These are phyloP conservation scores for Podosphaera fusca DNA, from an alignment of 2,329 filamentous ascomycete species.

Conservation along the genomic window DNA sequence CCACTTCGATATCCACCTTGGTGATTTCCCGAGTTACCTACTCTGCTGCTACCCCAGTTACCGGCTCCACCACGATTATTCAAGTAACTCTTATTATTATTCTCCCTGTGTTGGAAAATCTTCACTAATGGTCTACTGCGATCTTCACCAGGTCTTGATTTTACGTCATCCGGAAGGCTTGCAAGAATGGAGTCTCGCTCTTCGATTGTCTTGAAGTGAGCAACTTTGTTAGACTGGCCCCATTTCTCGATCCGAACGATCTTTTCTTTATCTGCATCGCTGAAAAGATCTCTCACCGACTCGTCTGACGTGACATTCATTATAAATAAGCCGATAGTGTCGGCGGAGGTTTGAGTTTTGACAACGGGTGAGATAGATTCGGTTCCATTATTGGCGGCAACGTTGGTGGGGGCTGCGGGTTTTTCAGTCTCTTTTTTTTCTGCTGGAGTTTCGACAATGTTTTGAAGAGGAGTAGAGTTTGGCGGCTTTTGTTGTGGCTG, in stretches of 20 bases:
- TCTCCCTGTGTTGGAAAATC: constrained; percentile 59
- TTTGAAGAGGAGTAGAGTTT: constrained; percentile 21
- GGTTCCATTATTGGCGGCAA: constrained; percentile 24
- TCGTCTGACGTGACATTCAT: constrained; percentile 69
- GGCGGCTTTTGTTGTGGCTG: constrained; percentile 21
- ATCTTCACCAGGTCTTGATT: constrained; percentile 45
- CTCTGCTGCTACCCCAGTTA: constrained; percentile 43
- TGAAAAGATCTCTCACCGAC: constrained; percentile 59
- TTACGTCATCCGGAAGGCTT: constrained; percentile 51
- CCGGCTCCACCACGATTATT: constrained; percentile 40
- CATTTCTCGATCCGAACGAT: constrained; percentile 60
- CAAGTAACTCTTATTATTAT: constrained; percentile 28
- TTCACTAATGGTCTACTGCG: constrained; percentile 63
- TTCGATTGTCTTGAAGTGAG: constrained; percentile 57
- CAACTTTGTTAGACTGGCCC: constrained; percentile 60
- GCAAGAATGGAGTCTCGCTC: constrained; percentile 63
- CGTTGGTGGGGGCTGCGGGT: constrained; percentile 23
- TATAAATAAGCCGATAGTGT: constrained; percentile 67
- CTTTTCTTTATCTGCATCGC: constrained; percentile 62
- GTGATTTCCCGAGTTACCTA: constrained; percentile 27
- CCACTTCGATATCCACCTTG: constrained; percentile 69
- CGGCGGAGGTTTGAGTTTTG: constrained; percentile 36
- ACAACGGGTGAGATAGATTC: constrained; percentile 32
- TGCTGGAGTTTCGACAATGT: constrained; percentile 14
- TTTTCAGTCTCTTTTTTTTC: constrained; percentile 33